Evolutionary conservation across 2,329 filamentous ascomycete species (phyloP), one percentile per base, ranked within the genome.

Genomic region (Lecanicillium sp.): DNA sequence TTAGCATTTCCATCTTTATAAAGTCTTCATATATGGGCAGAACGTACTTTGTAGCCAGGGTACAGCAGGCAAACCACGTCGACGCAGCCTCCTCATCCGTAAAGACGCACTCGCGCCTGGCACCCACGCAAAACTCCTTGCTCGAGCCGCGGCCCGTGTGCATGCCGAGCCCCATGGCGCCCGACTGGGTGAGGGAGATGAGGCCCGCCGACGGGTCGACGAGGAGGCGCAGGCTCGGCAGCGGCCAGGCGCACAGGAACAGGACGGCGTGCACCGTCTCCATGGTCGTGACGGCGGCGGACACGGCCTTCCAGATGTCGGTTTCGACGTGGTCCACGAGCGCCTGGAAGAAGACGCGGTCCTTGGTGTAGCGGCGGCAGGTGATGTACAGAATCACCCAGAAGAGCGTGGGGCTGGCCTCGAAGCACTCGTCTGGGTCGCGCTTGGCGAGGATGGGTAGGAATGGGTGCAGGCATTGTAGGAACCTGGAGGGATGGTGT

Each of bases 341-440:
- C 30, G 69, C 66, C 2, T 59, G 53, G 14, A 71, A 61, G 15
- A 69, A 51, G 3, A 57, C 57, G 2, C 59, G 50, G 30, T 65
- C 63, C 29, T 62, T 63, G 4, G 68, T 59, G 45, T 73, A 73
- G 1, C 70, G 65, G 3, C 72, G 69, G 18, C 64, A 67, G 7
- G 69, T 60, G 14, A 72, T 64, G 44, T 65, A 66, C 30, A 77
- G 58, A 39, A 77, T 62, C n/a, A 66, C 59, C 73, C 72, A 77
- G 48, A 77, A 77, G 6, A 77, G 61, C 8, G 71, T 58, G 2
- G 64, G 61, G 3, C 64, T 64, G 2, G 65, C 50, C 9, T 68
- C 62, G 45, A 72, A 76, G 45, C 66, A 67, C 37, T 64, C 60
- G 41, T 77, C 69, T 5, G 73, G 71, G 41, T 73, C 67, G 15